Evolutionary conservation across 1,284 basidiomycete species (phyloP).

Genomic region (Trametes versicolor): DNA sequence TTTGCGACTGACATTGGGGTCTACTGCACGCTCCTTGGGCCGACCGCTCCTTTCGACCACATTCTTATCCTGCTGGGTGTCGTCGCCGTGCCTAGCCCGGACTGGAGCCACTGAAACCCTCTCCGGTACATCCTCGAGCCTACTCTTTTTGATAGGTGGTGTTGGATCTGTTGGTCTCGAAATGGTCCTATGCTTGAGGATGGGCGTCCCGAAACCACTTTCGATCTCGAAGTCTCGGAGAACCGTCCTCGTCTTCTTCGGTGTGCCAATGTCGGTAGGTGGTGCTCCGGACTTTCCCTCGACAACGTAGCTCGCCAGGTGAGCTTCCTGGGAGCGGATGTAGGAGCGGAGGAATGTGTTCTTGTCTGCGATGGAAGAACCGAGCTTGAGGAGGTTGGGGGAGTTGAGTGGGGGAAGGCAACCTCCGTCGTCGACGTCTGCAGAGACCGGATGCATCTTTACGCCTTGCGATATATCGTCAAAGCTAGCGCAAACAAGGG

Average conservation of each 20-base stretch:
- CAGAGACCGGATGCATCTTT: background rate
- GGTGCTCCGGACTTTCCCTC: slow-evolving; percentile 49
- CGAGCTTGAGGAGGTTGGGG: slow-evolving; percentile 30
- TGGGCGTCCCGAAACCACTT: slow-evolving; percentile 64
- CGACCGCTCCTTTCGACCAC: no score
- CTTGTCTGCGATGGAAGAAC: slow-evolving; percentile 50
- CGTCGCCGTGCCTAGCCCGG: no score
- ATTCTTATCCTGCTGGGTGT: no score
- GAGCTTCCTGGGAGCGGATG: slow-evolving; percentile 57
- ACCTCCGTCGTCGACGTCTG: background rate
- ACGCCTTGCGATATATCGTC: no score
- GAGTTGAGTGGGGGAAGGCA: slow-evolving; percentile 23
- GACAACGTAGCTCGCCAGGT: slow-evolving; percentile 55
- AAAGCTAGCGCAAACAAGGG: no score
- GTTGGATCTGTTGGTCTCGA: background rate
- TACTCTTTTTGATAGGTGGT: background rate
- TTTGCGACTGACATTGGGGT: background rate
- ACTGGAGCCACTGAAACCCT: no score
- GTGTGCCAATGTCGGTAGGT: slow-evolving; percentile 42
- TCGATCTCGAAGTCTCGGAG: slow-evolving; percentile 24
- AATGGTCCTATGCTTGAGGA: slow-evolving; percentile 58
- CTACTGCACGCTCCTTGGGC: background rate
- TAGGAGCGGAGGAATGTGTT: slow-evolving; percentile 55
- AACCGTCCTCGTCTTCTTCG: slow-evolving; percentile 1
- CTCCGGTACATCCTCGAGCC: background rate